Conservation (phyloP, 2,329 filamentous ascomycete species). For the Rhynchosporium agropyri region DNA sequence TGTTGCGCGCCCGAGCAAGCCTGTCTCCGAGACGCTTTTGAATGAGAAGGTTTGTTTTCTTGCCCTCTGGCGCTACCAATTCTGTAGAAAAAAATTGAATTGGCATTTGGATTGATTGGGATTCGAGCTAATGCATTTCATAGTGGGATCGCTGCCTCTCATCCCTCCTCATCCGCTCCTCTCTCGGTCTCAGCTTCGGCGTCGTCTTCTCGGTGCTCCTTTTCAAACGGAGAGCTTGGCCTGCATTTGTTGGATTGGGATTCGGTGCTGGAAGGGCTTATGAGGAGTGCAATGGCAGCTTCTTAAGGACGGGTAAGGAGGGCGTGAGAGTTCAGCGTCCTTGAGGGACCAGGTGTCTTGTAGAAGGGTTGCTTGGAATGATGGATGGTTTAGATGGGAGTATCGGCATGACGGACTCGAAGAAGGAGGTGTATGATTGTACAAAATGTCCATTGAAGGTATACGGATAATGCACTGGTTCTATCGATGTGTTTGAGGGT, state of each 20-base stretch:
- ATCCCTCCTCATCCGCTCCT: constrained; percentile 94
- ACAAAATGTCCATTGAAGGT: constrained; percentile 34
- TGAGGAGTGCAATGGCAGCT: constrained; percentile 83
- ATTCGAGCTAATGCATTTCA: constrained; percentile 23
- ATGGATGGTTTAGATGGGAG: constrained; percentile 11
- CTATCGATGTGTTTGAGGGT: not conserved
- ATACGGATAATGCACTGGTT: constrained; percentile 22
- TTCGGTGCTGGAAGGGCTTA: constrained; percentile 97
- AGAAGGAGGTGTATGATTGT: constrained; percentile 35
- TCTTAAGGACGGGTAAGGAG: constrained; percentile 40
- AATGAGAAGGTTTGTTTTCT: constrained; percentile 83
- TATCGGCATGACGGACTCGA: not conserved
- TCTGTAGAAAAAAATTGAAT: not conserved
- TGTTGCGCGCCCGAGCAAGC: constrained; percentile 70
- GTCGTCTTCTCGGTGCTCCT: constrained; percentile 98
- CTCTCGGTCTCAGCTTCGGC: constrained; percentile 93
- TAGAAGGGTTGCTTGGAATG: constrained; percentile 3
- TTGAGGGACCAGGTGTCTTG: constrained; percentile 15
- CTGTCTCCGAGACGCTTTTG: constrained; percentile 94
- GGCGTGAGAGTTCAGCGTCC: constrained; percentile 39
- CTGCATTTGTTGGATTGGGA: constrained; percentile 89
- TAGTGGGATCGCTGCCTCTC: constrained; percentile 99
- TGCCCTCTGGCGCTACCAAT: not conserved
- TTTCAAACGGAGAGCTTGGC: constrained; percentile 98
- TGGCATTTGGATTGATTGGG: not conserved